A percentile compares a stretch with the other conserved stretches of the same genome.
phyloP scores from a whole-genome alignment of 75 land plant species.

The Pinus taeda region DNA sequence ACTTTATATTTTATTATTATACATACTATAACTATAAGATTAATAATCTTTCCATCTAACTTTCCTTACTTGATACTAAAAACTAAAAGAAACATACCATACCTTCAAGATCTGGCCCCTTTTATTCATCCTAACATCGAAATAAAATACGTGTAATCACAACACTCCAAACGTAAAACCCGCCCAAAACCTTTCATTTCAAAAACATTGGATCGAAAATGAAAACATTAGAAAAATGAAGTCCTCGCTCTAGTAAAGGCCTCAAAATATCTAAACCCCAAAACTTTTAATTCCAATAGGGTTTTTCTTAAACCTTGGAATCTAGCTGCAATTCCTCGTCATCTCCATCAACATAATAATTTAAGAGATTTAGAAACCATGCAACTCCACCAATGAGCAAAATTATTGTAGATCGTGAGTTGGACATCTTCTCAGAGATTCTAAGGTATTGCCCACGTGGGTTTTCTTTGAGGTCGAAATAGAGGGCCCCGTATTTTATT shows the following conservation, averaged over 20 bases:
- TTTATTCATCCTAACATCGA: constrained; percentile 83
- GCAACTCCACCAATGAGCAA: constrained; percentile 68
- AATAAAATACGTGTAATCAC: constrained; percentile 66
- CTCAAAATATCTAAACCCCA: no score
- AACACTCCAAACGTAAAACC: neutral
- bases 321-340: constrained; percentile 85
- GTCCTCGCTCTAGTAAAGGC: no score
- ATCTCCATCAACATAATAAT: constrained; percentile 65
- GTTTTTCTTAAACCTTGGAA: constrained; percentile 47
- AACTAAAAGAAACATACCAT: no score
- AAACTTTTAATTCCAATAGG: no score
- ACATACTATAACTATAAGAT: no score
- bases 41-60: no score
- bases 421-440: constrained; percentile 89
- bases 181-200: neutral
- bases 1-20: no score
- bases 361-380: constrained; percentile 85
- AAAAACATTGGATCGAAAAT: neutral
- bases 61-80: no score
- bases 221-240: constrained; percentile 6
- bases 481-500: constrained; percentile 17
- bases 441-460: constrained; percentile 84
- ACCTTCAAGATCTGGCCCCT: constrained; percentile 94
- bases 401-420: constrained; percentile 83
- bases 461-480: constrained; percentile 96